phyloP scores from a whole-genome alignment of 2,329 filamentous ascomycete species.

The Penicillium sp. region DNA sequence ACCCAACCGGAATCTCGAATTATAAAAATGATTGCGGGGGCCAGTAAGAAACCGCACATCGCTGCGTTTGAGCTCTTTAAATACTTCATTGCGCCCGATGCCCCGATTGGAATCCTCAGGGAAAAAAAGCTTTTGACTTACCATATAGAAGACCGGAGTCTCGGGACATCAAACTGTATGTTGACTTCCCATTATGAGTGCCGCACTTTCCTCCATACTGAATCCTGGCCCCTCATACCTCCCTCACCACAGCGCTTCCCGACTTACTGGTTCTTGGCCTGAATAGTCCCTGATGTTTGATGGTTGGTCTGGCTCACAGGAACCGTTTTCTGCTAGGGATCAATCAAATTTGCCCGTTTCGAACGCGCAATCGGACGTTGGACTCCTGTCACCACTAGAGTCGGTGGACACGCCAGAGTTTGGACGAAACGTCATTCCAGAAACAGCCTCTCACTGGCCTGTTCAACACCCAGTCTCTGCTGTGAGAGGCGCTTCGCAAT shows the following conservation, averaged over 20 bases:
- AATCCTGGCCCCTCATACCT: constrained; percentile 7
- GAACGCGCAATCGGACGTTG: constrained; percentile 2
- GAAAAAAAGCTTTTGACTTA: constrained; percentile 11
- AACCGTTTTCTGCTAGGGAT: constrained; percentile 18
- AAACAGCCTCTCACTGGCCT: constrained; percentile 13
- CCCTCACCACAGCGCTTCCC: constrained; percentile 13
- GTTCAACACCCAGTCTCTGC: constrained; percentile 9
- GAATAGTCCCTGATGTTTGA: constrained; percentile 21
- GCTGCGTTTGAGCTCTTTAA: constrained; percentile 9
- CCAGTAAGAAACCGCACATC: constrained; percentile 1
- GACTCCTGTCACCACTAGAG: constrained; percentile 11
- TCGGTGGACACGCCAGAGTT: constrained; percentile 17
- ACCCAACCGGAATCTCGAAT: constrained; percentile 16
- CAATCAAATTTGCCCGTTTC: constrained; percentile 13
- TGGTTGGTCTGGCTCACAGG: constrained; percentile 20
- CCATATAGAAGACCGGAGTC: constrained; percentile 5
- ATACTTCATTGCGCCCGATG: constrained; percentile 18
- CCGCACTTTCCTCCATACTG: constrained; percentile 10
- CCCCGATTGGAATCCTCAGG: constrained; percentile 1
- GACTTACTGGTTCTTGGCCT: constrained; percentile 18
- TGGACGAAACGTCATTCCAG: constrained; percentile 11
- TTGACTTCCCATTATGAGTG: constrained; percentile 7
- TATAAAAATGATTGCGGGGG: constrained; percentile 22
- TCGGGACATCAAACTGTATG: constrained; percentile 14
- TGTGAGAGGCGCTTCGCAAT: constrained; percentile 3